phyloP scores from a whole-genome alignment of 2,329 filamentous ascomycete genomes.

The Dactylonectria estremocensis region DNA sequence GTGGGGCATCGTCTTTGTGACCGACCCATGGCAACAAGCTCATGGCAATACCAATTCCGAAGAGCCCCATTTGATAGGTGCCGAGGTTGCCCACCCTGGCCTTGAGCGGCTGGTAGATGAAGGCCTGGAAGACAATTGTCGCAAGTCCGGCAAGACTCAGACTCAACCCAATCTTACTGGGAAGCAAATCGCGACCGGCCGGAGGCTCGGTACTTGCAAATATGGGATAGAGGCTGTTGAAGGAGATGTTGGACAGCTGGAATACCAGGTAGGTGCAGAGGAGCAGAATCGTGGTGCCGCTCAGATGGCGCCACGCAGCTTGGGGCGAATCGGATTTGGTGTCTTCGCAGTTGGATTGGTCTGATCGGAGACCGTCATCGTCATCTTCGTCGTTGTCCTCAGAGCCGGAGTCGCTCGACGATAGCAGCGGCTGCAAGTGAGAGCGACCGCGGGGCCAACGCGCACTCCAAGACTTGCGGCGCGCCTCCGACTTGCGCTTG shows the following conservation, averaged over 20 bases:
- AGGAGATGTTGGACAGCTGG: slow-evolving; percentile 93
- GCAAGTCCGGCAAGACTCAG: slow-evolving; percentile 87
- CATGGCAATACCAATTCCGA: slow-evolving; percentile 87
- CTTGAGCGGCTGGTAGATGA: slow-evolving; percentile 85
- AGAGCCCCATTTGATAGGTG: slow-evolving; percentile 84
- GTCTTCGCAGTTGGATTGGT: slow-evolving; percentile 50
- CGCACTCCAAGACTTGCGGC: slow-evolving; percentile 56
- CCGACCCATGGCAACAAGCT: slow-evolving; percentile 91
- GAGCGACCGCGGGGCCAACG: slow-evolving; percentile 55
- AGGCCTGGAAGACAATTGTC: slow-evolving; percentile 92
- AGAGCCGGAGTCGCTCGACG: slow-evolving; percentile 38
- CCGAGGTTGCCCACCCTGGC: slow-evolving; percentile 86
- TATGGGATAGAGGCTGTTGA: slow-evolving; percentile 95
- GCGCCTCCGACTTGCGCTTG: slow-evolving; percentile 35
- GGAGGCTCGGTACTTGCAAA: slow-evolving; percentile 85
- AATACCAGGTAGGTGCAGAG: slow-evolving; percentile 92
- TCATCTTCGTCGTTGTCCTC: slow-evolving; percentile 47
- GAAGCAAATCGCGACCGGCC: slow-evolving; percentile 81
- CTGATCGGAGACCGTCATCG: slow-evolving; percentile 41
- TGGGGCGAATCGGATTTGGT: slow-evolving; percentile 32
- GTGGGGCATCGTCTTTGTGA: slow-evolving; percentile 74
- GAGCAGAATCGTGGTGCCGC: slow-evolving; percentile 85
- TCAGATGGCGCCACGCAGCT: slow-evolving; percentile 71
- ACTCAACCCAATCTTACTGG: slow-evolving; percentile 87
- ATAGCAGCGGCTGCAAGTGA: slow-evolving; percentile 50